phyloP scores from a whole-genome alignment of 768 basidiomycete species.

The Mycena vitilis region DNA sequence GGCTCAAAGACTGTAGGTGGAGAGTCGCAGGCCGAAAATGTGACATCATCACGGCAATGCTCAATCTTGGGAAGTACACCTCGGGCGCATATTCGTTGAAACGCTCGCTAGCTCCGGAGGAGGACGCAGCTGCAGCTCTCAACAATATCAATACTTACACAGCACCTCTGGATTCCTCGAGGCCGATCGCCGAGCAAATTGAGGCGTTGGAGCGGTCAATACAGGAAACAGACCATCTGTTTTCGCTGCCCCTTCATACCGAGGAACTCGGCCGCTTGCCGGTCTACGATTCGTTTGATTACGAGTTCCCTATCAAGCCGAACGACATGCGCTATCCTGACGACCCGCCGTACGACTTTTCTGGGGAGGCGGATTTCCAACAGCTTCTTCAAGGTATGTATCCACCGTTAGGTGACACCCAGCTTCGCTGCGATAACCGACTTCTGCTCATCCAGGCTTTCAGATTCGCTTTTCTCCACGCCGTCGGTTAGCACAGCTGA shows the following conservation, averaged over 20 bases:
- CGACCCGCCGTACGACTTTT: background rate
- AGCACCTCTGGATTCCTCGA: background rate
- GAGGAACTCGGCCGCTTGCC: slow-evolving; percentile 27
- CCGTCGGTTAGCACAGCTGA: background rate
- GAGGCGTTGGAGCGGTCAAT: slow-evolving; percentile 11
- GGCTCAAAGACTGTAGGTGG: slow-evolving; percentile 17
- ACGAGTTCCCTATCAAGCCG: slow-evolving; percentile 13
- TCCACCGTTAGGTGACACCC: background rate
- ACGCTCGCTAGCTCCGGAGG: slow-evolving; percentile 2
- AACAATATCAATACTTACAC: too few relatives aligned
- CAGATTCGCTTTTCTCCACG: background rate
- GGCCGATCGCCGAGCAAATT: background rate
- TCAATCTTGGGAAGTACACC: slow-evolving; percentile 16
- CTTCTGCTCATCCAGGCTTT: background rate
- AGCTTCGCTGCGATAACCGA: background rate
- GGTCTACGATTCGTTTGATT: slow-evolving; percentile 24
- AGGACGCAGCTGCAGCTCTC: background rate
- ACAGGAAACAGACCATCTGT: background rate
- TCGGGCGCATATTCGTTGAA: slow-evolving; percentile 1
- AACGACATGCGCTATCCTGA: background rate
- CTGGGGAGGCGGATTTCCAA: background rate
- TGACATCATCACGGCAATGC: slow-evolving; percentile 27
- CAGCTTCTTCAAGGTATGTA: background rate
- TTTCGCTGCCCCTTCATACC: slow-evolving; percentile 15
- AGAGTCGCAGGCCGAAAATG: slow-evolving; percentile 22